Conservation (phyloP, 768 basidiomycete species). For the Boletus reticulatus region DNA sequence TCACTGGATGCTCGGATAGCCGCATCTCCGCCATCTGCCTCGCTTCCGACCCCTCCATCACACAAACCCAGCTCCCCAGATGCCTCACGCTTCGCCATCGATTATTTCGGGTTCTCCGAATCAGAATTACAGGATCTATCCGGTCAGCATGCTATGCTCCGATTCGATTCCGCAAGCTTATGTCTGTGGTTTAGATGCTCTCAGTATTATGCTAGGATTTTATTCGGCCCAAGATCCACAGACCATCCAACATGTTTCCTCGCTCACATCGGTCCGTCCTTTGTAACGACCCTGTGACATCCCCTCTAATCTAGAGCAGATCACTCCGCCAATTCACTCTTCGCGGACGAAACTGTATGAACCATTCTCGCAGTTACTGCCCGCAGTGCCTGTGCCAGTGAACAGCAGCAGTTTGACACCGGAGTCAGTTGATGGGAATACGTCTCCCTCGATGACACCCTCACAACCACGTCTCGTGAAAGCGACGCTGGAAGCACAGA, state of each 20-base stretch:
- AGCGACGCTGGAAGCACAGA: conserved; percentile 12
- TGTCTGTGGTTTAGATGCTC: conserved; percentile 45
- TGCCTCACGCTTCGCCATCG: conserved; percentile 62
- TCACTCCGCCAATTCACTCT: conserved; percentile 46
- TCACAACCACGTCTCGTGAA: conserved; percentile 17
- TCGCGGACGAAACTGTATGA: conserved; percentile 40
- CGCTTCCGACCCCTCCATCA: conserved; percentile 78
- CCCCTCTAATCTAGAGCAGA: conserved; percentile 33
- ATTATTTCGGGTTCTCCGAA: conserved; percentile 63
- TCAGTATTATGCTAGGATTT: conserved; percentile 69
- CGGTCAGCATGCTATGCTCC: conserved; percentile 41
- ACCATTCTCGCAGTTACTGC: conserved; percentile 35
- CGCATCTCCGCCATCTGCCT: conserved; percentile 66
- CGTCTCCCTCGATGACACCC: conserved; percentile 42
- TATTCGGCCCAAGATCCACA: conserved; percentile 61
- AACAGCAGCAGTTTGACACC: conserved; percentile 47
- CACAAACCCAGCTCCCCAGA: conserved; percentile 73
- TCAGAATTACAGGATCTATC: conserved; percentile 55
- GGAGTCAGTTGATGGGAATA: conserved; percentile 58
- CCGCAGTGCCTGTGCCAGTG: conserved; percentile 24
- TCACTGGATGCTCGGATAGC: conserved; percentile 76
- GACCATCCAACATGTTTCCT: conserved; percentile 47
- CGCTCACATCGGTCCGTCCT: conserved; percentile 50
- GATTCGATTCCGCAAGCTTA: not conserved
- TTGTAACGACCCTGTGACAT: not conserved